Conservation (phyloP, 78 protist species). For the Anaeramoeba ignava region DNA sequence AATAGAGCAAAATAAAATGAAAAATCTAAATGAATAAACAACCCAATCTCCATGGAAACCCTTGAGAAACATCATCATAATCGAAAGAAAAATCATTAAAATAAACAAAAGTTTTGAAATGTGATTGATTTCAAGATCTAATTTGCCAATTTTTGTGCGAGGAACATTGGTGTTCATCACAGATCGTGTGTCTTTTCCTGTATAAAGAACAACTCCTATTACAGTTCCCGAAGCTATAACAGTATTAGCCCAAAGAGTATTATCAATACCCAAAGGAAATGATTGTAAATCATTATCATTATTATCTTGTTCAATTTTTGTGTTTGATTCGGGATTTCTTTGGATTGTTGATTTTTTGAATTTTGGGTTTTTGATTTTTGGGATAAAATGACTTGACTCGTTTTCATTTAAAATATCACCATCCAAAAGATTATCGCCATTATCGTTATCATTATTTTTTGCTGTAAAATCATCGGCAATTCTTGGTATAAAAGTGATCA, state of each 20-base stretch:
- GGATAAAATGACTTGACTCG: no score
- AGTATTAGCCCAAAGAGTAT: conserved; percentile 91
- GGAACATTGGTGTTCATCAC: conserved; percentile 73
- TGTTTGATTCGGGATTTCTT: no score
- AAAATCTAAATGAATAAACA: conserved; percentile 55
- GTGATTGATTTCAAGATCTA: conserved; percentile 74
- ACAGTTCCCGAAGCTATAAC: conserved; percentile 76
- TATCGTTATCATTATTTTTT: no score
- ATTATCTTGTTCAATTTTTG: no score
- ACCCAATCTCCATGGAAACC: conserved; percentile 37
- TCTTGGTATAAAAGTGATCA: no score
- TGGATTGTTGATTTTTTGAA: no score
- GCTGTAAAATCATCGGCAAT: no score
- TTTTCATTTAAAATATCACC: no score
- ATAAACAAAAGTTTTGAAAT: conserved; percentile 58
- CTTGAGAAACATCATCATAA: conserved; percentile 53
- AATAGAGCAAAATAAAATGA: conserved; percentile 84
- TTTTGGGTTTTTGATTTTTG: no score
- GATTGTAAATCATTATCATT: no score
- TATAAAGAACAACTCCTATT: conserved; percentile 63
- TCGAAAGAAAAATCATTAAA: conserved; percentile 51
- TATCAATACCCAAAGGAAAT: conserved; percentile 72
- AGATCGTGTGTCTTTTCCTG: conserved; percentile 84
- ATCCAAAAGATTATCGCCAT: no score
- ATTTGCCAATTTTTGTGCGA: conserved; percentile 60